Evolutionary conservation across 148 eudicot species (phyloP).

Genomic region (Chenopodium formosanum): DNA sequence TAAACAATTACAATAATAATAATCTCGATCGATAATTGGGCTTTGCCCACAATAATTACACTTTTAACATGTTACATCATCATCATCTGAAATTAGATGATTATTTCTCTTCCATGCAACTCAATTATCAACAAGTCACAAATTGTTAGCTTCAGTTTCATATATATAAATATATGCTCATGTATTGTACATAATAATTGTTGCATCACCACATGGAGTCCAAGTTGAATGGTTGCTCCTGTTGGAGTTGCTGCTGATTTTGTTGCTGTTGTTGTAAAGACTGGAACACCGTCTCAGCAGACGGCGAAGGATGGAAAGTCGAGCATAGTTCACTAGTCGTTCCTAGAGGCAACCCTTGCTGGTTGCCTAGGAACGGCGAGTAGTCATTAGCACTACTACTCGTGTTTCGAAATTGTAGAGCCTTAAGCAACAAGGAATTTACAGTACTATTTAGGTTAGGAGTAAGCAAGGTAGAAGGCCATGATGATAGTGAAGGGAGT

Average conservation of each 20-base stretch:
- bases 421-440: slow-evolving; percentile 67
- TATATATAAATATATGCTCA: not conserved
- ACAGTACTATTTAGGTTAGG: slow-evolving; percentile 49
- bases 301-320: slow-evolving; percentile 36
- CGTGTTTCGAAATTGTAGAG: slow-evolving; percentile 51
- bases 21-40: not conserved
- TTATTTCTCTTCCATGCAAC: not conserved
- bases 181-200: too few species aligned
- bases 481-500: slow-evolving; percentile 41
- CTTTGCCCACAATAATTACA: slow-evolving; percentile 21
- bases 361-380: slow-evolving; percentile 35
- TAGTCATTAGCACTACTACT: slow-evolving; percentile 13
- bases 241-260: slow-evolving; percentile 21
- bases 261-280: slow-evolving; percentile 36
- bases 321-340: slow-evolving; percentile 24
- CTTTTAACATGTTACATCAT: not conserved
- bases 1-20: not conserved
- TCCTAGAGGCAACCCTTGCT: slow-evolving; percentile 37
- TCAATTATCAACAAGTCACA: slow-evolving; percentile 14
- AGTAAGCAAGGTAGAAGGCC: slow-evolving; percentile 53
- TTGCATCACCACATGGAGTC: slow-evolving; percentile 80
- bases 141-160: slow-evolving; percentile 9
- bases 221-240: slow-evolving; percentile 66
- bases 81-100: not conserved
- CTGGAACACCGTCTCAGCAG: slow-evolving; percentile 34